These are phyloP conservation scores for Pseudogymnoascus sp. DNA, from an alignment of 2,329 filamentous ascomycete genomes.

Conservation along the genomic window DNA sequence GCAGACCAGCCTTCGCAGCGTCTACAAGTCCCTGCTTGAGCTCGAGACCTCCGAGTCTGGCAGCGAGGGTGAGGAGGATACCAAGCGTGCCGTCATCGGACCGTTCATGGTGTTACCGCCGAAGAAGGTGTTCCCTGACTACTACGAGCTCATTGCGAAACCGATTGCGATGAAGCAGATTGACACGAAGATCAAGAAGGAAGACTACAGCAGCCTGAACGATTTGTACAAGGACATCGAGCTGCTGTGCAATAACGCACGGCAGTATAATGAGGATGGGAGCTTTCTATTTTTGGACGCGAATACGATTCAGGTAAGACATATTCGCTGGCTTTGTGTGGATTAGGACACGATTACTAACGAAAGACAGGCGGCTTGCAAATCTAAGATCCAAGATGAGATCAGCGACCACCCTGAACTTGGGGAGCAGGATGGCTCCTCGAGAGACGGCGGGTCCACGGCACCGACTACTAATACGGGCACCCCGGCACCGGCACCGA, in stretches of 20 bases:
- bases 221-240: constrained; percentile 78
- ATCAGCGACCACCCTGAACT: constrained; percentile 48
- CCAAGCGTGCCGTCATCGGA: constrained; percentile 77
- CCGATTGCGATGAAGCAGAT: constrained; percentile 97
- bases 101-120: constrained; percentile 89
- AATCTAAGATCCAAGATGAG: constrained; percentile 44
- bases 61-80: constrained; percentile 39
- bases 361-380: constrained; percentile 46
- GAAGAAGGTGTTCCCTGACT: constrained; percentile 85
- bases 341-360: constrained; percentile 25
- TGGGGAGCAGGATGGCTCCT: constrained; percentile 40
- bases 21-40: constrained; percentile 76
- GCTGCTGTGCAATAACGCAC: constrained; percentile 80
- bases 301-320: constrained; percentile 78
- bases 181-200: constrained; percentile 88
- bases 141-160: constrained; percentile 85
- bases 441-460: constrained; percentile 26
- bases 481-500: constrained; percentile 47
- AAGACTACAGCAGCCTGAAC: constrained; percentile 75
- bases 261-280: constrained; percentile 93
- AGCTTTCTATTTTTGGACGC: constrained; percentile 90
- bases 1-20: constrained; percentile 66
- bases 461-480: constrained; percentile 50
- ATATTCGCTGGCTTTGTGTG: background rate
- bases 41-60: constrained; percentile 57